phyloP scores from a whole-genome alignment of 2,329 filamentous ascomycete species.

The Aphanoascus verrucosus region DNA sequence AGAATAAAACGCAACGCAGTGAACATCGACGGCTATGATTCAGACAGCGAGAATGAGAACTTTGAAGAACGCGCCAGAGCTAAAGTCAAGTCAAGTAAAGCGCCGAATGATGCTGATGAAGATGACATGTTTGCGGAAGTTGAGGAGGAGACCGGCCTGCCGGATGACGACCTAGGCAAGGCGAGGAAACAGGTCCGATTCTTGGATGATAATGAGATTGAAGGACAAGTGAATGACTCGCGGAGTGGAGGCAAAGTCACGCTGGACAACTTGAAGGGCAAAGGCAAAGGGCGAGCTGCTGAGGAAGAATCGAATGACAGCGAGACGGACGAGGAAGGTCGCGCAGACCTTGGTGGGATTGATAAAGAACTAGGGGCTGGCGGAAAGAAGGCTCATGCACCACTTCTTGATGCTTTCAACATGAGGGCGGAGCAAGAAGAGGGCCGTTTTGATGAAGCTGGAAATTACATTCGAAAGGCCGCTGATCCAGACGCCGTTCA shows the following conservation, averaged over 20 bases:
- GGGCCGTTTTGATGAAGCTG: constrained; percentile 77
- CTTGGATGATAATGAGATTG: constrained; percentile 54
- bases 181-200: constrained; percentile 52
- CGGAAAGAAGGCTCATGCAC: constrained; percentile 82
- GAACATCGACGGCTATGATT: constrained; percentile 94
- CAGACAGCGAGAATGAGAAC: constrained; percentile 81
- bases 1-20: constrained; percentile 84
- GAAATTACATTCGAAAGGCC: constrained; percentile 86
- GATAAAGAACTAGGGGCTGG: constrained; percentile 87
- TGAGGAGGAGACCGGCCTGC: constrained; percentile 48
- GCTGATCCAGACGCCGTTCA: constrained; percentile 80
- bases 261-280: constrained; percentile 42
- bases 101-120: constrained; percentile 33
- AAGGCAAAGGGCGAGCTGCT: constrained; percentile 32
- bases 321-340: constrained; percentile 53
- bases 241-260: constrained; percentile 60
- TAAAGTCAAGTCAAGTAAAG: constrained; percentile 35
- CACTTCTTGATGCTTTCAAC: constrained; percentile 93
- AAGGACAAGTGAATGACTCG: constrained; percentile 65
- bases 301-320: constrained; percentile 49
- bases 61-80: constrained; percentile 65
- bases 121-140: constrained; percentile 74
- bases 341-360: constrained; percentile 62
- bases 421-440: constrained; percentile 84
- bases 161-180: constrained; percentile 43